These are phyloP conservation scores for Limonium bicolor DNA, from an alignment of 148 eudicot genomes.

Conservation along the genomic window DNA sequence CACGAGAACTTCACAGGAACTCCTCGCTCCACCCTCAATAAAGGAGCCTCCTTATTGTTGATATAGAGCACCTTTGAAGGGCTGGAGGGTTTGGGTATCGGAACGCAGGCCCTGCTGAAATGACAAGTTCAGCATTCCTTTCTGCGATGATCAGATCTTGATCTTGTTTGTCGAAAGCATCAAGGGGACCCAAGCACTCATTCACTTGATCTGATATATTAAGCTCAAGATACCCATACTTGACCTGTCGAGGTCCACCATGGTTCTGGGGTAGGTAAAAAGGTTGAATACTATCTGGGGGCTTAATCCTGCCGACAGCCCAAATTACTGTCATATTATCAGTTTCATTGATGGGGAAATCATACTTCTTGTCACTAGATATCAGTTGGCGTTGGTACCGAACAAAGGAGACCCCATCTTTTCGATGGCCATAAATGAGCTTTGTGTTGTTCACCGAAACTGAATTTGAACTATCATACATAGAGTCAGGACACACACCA, in stretches of 20 bases:
- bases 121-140: slow-evolving; percentile 61
- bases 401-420: slow-evolving; percentile 69
- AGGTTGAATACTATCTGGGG: slow-evolving; percentile 65
- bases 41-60: slow-evolving; percentile 88
- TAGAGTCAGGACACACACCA: slow-evolving; percentile 79
- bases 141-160: slow-evolving; percentile 79
- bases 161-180: slow-evolving; percentile 84
- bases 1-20: slow-evolving; percentile 82
- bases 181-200: slow-evolving; percentile 82
- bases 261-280: slow-evolving; percentile 78
- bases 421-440: slow-evolving; percentile 75
- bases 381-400: slow-evolving; percentile 49
- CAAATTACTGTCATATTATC: slow-evolving; percentile 63
- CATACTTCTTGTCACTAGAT: slow-evolving; percentile 49
- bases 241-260: slow-evolving; percentile 33
- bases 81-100: slow-evolving; percentile 84
- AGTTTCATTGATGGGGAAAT: slow-evolving; percentile 34
- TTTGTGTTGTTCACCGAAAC: slow-evolving; percentile 37
- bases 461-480: slow-evolving; percentile 29
- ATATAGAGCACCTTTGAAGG: slow-evolving; percentile 77
- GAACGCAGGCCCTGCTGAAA: slow-evolving; percentile 55
- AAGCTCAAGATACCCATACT: slow-evolving; percentile 40
- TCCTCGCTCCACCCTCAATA: slow-evolving; percentile 82
- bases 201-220: slow-evolving; percentile 54
- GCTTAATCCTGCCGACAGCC: slow-evolving; percentile 78